Evolutionary conservation across 768 basidiomycete genomes (phyloP), one percentile per base, ranked within the genome.

Genomic region (Rossbeevera mucosa): DNA sequence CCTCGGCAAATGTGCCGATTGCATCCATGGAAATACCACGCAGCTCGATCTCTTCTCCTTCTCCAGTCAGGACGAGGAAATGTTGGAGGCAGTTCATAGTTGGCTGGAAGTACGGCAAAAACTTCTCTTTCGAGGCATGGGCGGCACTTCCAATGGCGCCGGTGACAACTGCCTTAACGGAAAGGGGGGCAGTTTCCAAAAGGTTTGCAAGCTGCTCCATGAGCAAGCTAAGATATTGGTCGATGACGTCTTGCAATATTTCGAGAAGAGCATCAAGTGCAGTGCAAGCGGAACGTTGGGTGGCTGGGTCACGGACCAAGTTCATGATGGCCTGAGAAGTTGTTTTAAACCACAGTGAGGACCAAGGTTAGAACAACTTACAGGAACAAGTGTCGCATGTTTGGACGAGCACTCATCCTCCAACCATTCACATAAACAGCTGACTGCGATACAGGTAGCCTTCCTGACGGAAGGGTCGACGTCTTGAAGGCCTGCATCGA

Each of bases 11-110:
- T 0, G 96, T 97, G 48, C 96, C 96, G 54, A 97, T 86, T n/a
- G 96, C 92, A 71, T 98, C 96, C 84, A 96, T 96, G 11, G 95
- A 88, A 64, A 97, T 94, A 31, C 96, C 95, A 52, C 95, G 91
- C 33, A 99, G 81, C 62, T 97, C 94, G 41, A 79, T 83, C 72
- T 96, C 92, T 67, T 96, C 95, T 43, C 91, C 94, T 59, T 94
- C 90, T 25, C 81, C 86, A 20, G 80, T 82, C 25, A 98, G 82
- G 29, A 81, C 73, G 47, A 98, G 81, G 83, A 95, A 96, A 64
- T 88, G 87, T 56, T 90, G 82, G 59, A 99, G 81, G 53, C 85
- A 86, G 59, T 79, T 76, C 85, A 98, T 94, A 47, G 90, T 93
- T 14, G 87, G 85, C 64, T 87, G 80, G 77, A 99, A 98, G 77